Conservation (phyloP, 331 rosid species). For the Quercus tomentella region DNA sequence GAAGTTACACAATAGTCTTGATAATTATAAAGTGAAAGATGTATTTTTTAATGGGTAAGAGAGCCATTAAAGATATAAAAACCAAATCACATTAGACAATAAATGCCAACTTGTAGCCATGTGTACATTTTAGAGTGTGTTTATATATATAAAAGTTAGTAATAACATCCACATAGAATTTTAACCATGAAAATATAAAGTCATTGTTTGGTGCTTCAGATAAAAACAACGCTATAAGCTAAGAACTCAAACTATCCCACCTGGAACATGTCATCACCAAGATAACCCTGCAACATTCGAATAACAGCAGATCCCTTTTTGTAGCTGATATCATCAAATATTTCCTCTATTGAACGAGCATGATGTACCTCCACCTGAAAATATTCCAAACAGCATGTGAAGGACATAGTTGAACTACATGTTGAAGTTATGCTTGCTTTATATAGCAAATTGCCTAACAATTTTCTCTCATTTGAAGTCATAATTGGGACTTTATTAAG, state of each 20-base stretch:
- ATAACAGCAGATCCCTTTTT: constrained; percentile 53
- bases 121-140: background rate
- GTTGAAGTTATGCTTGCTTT: background rate
- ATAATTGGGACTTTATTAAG: background rate
- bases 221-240: background rate
- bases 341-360: constrained; percentile 47
- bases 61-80: background rate
- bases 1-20: background rate
- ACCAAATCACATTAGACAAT: background rate
- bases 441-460: background rate
- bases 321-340: constrained; percentile 58
- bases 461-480: background rate
- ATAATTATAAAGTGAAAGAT: background rate
- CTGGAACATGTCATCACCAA: constrained; percentile 57
- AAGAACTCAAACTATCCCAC: constrained; percentile 17
- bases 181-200: background rate
- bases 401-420: background rate
- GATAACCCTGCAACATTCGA: constrained; percentile 54
- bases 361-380: constrained; percentile 56
- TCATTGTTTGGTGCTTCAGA: background rate
- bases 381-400: constrained; percentile 2
- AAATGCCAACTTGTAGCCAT: background rate
- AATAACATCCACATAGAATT: background rate
- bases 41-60: background rate
- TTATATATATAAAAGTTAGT: background rate